Evolutionary conservation across 495 filamentous ascomycete species (phyloP).

Genomic region (Penicillium angulare): DNA sequence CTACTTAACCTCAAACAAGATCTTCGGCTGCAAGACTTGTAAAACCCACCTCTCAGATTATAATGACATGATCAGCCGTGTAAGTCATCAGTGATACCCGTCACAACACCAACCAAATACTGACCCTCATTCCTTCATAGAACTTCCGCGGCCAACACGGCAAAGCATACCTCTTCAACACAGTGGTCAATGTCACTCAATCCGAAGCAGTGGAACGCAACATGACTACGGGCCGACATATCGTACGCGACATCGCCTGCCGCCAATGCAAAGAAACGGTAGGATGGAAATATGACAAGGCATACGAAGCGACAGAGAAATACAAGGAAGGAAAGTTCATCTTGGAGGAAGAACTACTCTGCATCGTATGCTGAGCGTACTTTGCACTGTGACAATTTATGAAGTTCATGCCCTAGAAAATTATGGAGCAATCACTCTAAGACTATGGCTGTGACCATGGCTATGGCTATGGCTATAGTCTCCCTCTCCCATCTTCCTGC

Average conservation of each 20-base stretch:
- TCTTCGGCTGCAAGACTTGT: conserved; percentile 95
- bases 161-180: conserved; percentile 96
- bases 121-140: conserved; percentile 43
- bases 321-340: conserved; percentile 99
- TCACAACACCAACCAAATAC: conserved; percentile 11
- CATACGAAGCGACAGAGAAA: conserved; percentile 86
- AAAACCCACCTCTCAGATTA: conserved; percentile 94
- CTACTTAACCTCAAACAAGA: conserved; percentile 84
- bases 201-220: conserved; percentile 84
- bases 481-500: background rate
- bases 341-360: conserved; percentile 88
- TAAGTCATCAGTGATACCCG: conserved; percentile 44
- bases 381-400: too few relatives aligned
- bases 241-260: conserved; percentile 90
- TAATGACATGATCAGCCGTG: conserved; percentile 92
- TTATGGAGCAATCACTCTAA: too few relatives aligned
- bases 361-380: conserved; percentile 59
- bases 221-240: conserved; percentile 97
- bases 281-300: conserved; percentile 99
- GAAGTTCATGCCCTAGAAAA: background rate
- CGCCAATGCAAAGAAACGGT: conserved; percentile 86
- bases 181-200: conserved; percentile 82
- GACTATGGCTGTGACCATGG: too few relatives aligned
- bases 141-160: conserved; percentile 98
- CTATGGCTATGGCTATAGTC: too few relatives aligned